phyloP scores from a whole-genome alignment of 2,329 filamentous ascomycete species.

The Trichoderma gracile region DNA sequence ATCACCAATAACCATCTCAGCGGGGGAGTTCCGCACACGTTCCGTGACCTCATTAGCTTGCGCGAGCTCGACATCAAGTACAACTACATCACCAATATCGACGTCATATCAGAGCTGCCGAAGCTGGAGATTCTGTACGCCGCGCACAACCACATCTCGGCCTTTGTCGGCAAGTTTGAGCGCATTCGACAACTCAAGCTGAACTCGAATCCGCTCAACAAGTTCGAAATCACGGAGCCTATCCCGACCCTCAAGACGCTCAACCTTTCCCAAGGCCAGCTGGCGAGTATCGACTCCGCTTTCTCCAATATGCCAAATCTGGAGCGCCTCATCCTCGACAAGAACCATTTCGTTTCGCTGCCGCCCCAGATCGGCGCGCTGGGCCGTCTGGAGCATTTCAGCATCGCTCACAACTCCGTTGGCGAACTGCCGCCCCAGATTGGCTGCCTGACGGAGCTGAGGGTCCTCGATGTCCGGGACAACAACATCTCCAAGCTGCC shows the following conservation, averaged over 20 bases:
- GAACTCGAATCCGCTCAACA: constrained; percentile 93
- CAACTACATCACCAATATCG: constrained; percentile 85
- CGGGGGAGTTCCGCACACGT: constrained; percentile 70
- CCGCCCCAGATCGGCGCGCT: constrained; percentile 83
- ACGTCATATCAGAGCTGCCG: constrained; percentile 80
- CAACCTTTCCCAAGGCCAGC: constrained; percentile 87
- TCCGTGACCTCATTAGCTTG: constrained; percentile 72
- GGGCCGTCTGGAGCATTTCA: constrained; percentile 83
- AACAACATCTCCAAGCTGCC: constrained; percentile 91
- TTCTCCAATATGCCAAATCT: constrained; percentile 87
- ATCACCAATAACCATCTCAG: constrained; percentile 92
- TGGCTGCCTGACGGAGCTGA: constrained; percentile 81
- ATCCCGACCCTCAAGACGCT: constrained; percentile 82
- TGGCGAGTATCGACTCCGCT: constrained; percentile 84
- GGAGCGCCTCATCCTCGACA: constrained; percentile 85
- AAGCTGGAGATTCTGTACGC: constrained; percentile 85
- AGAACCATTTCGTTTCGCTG: constrained; percentile 92
- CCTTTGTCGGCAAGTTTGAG: constrained; percentile 85
- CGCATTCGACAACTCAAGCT: constrained; percentile 81
- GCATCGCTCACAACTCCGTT: constrained; percentile 88
- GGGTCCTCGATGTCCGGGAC: constrained; percentile 82
- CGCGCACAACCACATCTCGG: constrained; percentile 89
- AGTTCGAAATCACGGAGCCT: constrained; percentile 77
- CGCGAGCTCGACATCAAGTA: constrained; percentile 94
- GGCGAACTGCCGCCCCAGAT: constrained; percentile 83